These are phyloP conservation scores for Monosiga brevicollis DNA, from an alignment of 78 protist genomes.

Conservation along the genomic window DNA sequence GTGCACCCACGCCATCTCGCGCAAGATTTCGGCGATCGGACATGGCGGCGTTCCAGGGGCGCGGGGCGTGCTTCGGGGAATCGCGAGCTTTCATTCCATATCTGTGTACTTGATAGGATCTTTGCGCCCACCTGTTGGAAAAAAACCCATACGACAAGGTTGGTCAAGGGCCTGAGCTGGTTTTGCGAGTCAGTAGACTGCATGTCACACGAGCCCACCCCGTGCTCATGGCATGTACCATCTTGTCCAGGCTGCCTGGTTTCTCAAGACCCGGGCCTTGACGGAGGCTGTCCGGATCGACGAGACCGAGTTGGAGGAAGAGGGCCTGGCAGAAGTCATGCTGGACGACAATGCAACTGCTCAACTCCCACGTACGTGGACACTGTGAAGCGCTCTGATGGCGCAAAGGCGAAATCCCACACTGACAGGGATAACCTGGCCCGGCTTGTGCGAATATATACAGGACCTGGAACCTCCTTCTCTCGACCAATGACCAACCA, in stretches of 20 bases:
- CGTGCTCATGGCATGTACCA: neutral
- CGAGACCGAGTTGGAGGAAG: conserved; percentile 56
- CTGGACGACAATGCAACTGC: conserved; percentile 54
- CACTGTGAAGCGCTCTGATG: too few species aligned
- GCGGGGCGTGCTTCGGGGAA: neutral
- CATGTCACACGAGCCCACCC: neutral
- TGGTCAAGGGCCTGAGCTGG: neutral
- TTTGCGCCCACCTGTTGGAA: neutral
- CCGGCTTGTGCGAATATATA: neutral
- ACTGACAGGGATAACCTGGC: neutral
- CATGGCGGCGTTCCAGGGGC: neutral
- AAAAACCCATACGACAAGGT: neutral
- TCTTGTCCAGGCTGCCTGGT: conserved; percentile 36
- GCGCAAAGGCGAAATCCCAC: too few species aligned
- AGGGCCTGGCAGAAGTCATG: conserved; percentile 48
- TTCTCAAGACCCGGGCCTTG: conserved; percentile 31
- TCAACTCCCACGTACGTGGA: conserved; percentile 7
- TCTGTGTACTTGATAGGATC: neutral
- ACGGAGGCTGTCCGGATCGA: conserved; percentile 28
- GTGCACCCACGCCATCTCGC: too few species aligned
- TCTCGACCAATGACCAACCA: neutral
- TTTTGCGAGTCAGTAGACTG: neutral
- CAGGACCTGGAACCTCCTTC: neutral
- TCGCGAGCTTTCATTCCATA: neutral
- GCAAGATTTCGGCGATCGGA: too few species aligned